A percentile compares a stretch with the other conserved stretches of the same genome.
Conservation (phyloP, 2,329 filamentous ascomycete genomes). For the Sporothrix curviconia region DNA sequence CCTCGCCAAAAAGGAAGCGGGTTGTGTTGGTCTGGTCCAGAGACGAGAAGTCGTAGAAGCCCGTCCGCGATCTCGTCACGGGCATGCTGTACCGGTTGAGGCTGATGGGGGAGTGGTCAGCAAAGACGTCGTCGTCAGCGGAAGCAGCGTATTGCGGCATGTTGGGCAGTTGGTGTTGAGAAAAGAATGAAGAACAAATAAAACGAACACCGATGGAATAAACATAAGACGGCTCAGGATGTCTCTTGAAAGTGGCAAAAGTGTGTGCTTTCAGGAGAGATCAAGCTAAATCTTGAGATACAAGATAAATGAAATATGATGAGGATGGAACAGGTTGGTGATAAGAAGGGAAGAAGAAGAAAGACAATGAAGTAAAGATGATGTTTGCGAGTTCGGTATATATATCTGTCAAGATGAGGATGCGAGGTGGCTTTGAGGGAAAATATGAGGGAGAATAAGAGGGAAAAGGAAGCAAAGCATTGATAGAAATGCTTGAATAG, state of each 20-base stretch:
- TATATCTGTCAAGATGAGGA: not conserved
- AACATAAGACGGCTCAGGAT: not conserved
- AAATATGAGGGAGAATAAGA: not conserved
- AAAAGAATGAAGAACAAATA: not conserved
- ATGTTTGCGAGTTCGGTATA: not conserved
- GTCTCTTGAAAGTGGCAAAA: not conserved
- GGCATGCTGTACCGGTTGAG: slow-evolving; percentile 93
- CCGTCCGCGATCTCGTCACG: slow-evolving; percentile 63
- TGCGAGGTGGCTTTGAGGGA: not conserved
- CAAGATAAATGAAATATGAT: not conserved
- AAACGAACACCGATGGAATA: too few relatives aligned
- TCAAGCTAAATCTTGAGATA: not conserved
- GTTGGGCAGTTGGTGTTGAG: too few relatives aligned
- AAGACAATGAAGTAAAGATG: not conserved
- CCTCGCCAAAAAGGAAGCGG: slow-evolving; percentile 71
- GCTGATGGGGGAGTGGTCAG: slow-evolving; percentile 37
- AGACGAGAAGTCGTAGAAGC: slow-evolving; percentile 55
- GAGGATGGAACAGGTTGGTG: not conserved
- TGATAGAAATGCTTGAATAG: not conserved
- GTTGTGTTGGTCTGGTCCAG: slow-evolving; percentile 80
- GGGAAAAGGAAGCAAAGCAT: not conserved
- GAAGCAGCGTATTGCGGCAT: too few relatives aligned
- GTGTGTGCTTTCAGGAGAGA: not conserved
- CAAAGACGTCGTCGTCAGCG: slow-evolving; percentile 5
- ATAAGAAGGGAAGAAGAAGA: not conserved